Conservation (phyloP, 1,139 yeast genomes). For the Blastobotrys persicus region DNA sequence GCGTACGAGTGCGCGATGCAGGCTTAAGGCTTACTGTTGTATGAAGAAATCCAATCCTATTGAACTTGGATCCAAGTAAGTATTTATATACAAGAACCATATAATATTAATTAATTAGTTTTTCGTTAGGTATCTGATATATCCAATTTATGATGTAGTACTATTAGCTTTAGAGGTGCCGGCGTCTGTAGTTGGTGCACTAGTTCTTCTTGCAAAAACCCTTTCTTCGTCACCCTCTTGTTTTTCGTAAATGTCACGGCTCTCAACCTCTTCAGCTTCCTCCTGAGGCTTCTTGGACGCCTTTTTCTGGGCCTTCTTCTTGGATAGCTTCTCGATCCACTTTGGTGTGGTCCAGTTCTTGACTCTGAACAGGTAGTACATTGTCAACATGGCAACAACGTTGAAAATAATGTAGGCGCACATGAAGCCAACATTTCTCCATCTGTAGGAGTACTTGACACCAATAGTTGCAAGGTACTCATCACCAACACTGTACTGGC, state of each 20-base stretch:
- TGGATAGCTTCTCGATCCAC: slow-evolving; percentile 11
- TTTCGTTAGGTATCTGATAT: background rate
- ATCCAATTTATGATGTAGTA: background rate
- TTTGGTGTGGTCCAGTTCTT: slow-evolving; percentile 24
- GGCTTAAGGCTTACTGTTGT: too few relatives aligned
- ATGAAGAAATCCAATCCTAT: too few relatives aligned
- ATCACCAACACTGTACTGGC: slow-evolving; percentile 46
- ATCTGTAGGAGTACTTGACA: slow-evolving; percentile 45
- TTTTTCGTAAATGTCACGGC: slow-evolving; percentile 19
- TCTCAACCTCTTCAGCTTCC: slow-evolving; percentile 13
- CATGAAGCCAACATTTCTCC: slow-evolving; percentile 67
- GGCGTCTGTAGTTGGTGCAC: background rate
- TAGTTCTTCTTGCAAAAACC: slow-evolving; percentile 8
- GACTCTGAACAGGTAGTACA: slow-evolving; percentile 44
- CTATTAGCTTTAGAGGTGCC: background rate
- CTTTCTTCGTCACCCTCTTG: slow-evolving; percentile 24
- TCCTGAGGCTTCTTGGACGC: slow-evolving; percentile 13
- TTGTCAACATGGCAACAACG: slow-evolving; percentile 44
- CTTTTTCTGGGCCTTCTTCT: slow-evolving; percentile 10
- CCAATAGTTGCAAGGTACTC: slow-evolving; percentile 43
- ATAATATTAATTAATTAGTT: background rate
- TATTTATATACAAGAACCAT: background rate
- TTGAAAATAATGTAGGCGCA: slow-evolving; percentile 59
- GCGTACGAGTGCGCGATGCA: too few relatives aligned
- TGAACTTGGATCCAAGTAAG: too few relatives aligned